Evolutionary conservation across 2,329 filamentous ascomycete species (phyloP).

Genomic region (Fusarium compactum): DNA sequence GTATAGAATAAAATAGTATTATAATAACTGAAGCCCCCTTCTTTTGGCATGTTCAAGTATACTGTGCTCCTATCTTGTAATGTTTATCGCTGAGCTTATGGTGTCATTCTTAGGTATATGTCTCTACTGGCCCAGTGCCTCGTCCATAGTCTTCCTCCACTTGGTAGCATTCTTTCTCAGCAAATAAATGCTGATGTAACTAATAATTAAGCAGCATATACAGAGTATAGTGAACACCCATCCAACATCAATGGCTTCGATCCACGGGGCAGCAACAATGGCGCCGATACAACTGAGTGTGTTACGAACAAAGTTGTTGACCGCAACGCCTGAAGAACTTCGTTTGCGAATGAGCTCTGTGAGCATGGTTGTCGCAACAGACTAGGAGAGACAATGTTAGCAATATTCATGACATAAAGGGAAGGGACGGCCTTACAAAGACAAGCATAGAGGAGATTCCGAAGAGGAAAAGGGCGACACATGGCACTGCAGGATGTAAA

Average conservation of each 20-base stretch:
- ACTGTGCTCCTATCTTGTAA: background rate
- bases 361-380: slow-evolving; percentile 81
- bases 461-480: slow-evolving; percentile 78
- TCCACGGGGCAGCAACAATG: slow-evolving; percentile 77
- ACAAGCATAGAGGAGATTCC: slow-evolving; percentile 84
- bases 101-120: background rate
- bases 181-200: slow-evolving; percentile 68
- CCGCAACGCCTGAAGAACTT: slow-evolving; percentile 78
- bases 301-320: slow-evolving; percentile 86
- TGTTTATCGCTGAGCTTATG: background rate
- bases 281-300: slow-evolving; percentile 80
- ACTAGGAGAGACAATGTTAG: slow-evolving; percentile 46
- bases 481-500: slow-evolving; percentile 72
- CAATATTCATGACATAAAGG: background rate
- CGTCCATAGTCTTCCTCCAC: slow-evolving; percentile 75
- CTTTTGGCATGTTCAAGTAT: background rate
- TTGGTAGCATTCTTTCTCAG: slow-evolving; percentile 70
- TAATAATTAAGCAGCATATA: slow-evolving; percentile 67
- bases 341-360: slow-evolving; percentile 84
- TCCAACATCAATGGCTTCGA: slow-evolving; percentile 77
- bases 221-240: slow-evolving; percentile 76
- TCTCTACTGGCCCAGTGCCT: slow-evolving; percentile 50
- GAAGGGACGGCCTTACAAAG: slow-evolving; percentile 63
- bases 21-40: background rate
- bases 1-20: background rate